Conservation (phyloP, 2,329 filamentous ascomycete genomes). For the Dothideomycetes sp. region DNA sequence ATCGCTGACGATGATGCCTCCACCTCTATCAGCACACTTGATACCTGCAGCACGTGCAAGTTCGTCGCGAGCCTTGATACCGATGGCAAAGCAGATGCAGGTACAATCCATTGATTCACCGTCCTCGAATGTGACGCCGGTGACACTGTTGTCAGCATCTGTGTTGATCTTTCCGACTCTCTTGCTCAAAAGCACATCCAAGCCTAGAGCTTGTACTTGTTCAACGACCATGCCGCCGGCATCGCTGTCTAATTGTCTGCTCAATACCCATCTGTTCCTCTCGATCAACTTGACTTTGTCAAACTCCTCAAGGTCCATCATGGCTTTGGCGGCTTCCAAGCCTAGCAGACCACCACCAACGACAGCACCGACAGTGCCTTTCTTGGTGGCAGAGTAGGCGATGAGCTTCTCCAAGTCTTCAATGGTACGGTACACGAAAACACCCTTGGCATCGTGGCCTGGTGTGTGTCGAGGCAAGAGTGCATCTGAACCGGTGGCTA, state of each 20-base stretch:
- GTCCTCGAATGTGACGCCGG: slow-evolving; percentile 70
- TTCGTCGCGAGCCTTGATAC: slow-evolving; percentile 71
- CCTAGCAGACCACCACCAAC: slow-evolving; percentile 80
- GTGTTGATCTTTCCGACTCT: slow-evolving; percentile 64
- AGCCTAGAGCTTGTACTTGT: slow-evolving; percentile 66
- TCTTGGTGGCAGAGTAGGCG: slow-evolving; percentile 56
- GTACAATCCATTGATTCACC: slow-evolving; percentile 68
- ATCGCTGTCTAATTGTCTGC: slow-evolving; percentile 71
- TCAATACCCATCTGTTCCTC: slow-evolving; percentile 72
- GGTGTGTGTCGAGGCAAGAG: slow-evolving; percentile 64
- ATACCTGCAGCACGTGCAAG: slow-evolving; percentile 63
- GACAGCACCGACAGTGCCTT: slow-evolving; percentile 61
- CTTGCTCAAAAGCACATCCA: slow-evolving; percentile 72
- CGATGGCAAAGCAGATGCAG: slow-evolving; percentile 84
- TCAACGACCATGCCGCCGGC: slow-evolving; percentile 75
- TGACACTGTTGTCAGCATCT: slow-evolving; percentile 57
- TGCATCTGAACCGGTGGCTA: slow-evolving; percentile 81
- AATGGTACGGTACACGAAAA: slow-evolving; percentile 85
- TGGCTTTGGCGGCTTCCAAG: slow-evolving; percentile 81
- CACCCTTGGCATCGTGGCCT: slow-evolving; percentile 68
- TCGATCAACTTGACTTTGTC: slow-evolving; percentile 70
- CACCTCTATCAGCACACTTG: slow-evolving; percentile 60
- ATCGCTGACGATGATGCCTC: slow-evolving; percentile 63
- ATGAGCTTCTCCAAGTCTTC: slow-evolving; percentile 72
- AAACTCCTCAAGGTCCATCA: slow-evolving; percentile 75